Conservation (phyloP, 1,284 basidiomycete genomes). For the Marasmius tenuissimus region DNA sequence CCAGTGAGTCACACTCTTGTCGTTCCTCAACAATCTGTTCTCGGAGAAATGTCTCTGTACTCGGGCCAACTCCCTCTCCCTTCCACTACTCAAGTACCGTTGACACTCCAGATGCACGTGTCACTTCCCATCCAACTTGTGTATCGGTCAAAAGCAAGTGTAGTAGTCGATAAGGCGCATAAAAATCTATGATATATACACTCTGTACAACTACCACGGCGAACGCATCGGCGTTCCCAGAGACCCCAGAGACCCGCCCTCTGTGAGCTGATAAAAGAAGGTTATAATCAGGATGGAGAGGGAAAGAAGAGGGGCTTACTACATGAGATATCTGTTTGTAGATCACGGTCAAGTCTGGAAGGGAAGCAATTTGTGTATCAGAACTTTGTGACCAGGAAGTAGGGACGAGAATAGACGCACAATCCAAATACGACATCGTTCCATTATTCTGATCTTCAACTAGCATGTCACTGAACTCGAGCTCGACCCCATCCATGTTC, state of each 20-base stretch:
- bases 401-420: conserved; percentile 44
- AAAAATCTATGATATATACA: too few relatives aligned
- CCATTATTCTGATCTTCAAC: conserved; percentile 98
- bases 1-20: too few relatives aligned
- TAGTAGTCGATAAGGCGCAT: too few relatives aligned
- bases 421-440: conserved; percentile 85
- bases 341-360: conserved; percentile 36
- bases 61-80: too few relatives aligned
- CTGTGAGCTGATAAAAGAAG: conserved; percentile 35
- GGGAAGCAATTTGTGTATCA: background rate
- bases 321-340: conserved; percentile 55
- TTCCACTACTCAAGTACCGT: too few relatives aligned
- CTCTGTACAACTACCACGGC: conserved; percentile 39
- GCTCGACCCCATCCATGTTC: conserved; percentile 90
- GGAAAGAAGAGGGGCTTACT: conserved; percentile 41
- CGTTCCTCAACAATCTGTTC: too few relatives aligned
- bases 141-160: too few relatives aligned
- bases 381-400: background rate
- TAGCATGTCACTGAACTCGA: conserved; percentile 96
- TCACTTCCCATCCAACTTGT: too few relatives aligned
- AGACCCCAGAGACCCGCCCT: conserved; percentile 41
- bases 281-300: conserved; percentile 4
- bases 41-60: too few relatives aligned
- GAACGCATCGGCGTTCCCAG: conserved; percentile 38
- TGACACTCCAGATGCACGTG: too few relatives aligned